Evolutionary conservation across 352 stramenopile genomes (phyloP).

Genomic region (Phytophthora litchii): DNA sequence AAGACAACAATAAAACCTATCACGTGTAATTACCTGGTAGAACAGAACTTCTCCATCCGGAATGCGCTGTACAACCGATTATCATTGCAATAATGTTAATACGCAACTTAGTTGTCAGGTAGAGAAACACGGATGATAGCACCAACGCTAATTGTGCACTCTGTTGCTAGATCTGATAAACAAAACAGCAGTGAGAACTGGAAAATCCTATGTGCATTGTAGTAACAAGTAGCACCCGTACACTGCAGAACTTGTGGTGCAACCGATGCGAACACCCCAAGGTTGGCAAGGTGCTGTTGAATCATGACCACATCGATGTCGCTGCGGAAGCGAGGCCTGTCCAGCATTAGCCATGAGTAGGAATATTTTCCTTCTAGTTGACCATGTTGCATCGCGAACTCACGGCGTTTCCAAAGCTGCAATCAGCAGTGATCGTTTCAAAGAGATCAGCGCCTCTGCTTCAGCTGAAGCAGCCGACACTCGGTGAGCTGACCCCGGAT

Average conservation of each 20-base stretch:
- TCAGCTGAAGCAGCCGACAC: slow-evolving; percentile 4
- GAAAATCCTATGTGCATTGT: background rate
- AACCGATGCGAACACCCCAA: slow-evolving; percentile 50
- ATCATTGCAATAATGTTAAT: background rate
- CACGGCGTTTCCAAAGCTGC: slow-evolving; percentile 58
- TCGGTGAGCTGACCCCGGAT: slow-evolving; percentile 4
- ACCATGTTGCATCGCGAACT: background rate
- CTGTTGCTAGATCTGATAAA: slow-evolving; percentile 57
- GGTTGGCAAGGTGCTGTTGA: slow-evolving; percentile 47
- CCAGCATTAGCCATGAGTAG: background rate
- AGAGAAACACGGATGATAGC: background rate
- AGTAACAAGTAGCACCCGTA: slow-evolving; percentile 20
- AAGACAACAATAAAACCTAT: background rate
- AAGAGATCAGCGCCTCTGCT: slow-evolving; percentile 12
- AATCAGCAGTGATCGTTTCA: slow-evolving; percentile 52
- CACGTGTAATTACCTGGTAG: slow-evolving; percentile 46
- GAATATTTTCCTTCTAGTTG: no score
- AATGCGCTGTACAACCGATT: slow-evolving; percentile 37
- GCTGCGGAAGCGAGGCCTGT: slow-evolving; percentile 54
- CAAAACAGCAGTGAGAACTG: background rate
- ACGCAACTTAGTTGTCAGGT: background rate
- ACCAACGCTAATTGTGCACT: slow-evolving; percentile 54
- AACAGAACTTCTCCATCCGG: slow-evolving; percentile 72
- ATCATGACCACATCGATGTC: slow-evolving; percentile 66
- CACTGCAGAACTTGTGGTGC: slow-evolving; percentile 57